Percentiles rank a stretch among this genome's conserved stretches.
Conservation (phyloP, 495 filamentous ascomycete species). For the Wilcoxina mikolae region DNA sequence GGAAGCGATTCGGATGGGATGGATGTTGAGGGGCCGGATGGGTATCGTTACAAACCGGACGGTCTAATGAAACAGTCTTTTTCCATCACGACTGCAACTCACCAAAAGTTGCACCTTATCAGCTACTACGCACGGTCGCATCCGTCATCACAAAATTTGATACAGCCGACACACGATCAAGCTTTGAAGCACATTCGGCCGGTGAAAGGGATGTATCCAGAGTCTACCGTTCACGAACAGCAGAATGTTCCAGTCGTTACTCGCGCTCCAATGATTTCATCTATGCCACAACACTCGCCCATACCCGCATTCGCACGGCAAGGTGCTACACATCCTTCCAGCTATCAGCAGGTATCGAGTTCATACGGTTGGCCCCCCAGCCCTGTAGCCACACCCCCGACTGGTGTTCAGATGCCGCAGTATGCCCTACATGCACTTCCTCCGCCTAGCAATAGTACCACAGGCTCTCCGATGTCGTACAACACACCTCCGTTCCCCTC, state of each 20-base stretch:
- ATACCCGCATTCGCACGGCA: constrained; percentile 17
- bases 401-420: constrained; percentile 20
- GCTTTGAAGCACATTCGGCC: constrained; percentile 70
- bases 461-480: constrained; percentile 26
- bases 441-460: constrained; percentile 16
- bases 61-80: constrained; percentile 99
- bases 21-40: constrained; percentile 78
- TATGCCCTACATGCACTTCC: constrained; percentile 19
- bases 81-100: constrained; percentile 83
- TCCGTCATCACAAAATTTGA: constrained; percentile 48
- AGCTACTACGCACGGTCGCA: constrained; percentile 82
- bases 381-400: constrained; percentile 27
- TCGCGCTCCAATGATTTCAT: constrained; percentile 23
- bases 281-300: constrained; percentile 21
- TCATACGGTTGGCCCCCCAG: constrained; percentile 26
- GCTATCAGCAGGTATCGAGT: constrained; percentile 17
- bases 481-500: constrained; percentile 12
- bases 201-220: constrained; percentile 85
- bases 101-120: constrained; percentile 89
- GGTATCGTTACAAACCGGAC: constrained; percentile 93
- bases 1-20: constrained; percentile 70
- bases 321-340: constrained; percentile 26
- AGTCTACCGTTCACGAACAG: constrained; percentile 83
- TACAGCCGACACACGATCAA: constrained; percentile 66
- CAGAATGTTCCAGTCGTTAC: constrained; percentile 42